phyloP scores from a whole-genome alignment of 352 stramenopile species.

The Pythium sukuiense region DNA sequence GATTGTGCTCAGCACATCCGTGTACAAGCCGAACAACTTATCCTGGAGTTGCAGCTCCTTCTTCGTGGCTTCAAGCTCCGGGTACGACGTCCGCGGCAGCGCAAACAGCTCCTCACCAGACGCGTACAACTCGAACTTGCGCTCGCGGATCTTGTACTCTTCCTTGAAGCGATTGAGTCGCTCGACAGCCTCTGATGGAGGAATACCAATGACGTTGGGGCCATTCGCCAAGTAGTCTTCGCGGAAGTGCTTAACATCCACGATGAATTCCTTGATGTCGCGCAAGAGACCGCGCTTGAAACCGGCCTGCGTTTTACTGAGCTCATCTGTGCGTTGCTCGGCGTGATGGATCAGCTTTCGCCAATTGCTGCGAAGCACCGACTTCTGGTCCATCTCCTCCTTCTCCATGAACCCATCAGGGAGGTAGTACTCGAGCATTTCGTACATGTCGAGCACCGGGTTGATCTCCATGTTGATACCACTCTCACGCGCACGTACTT shows the following conservation, averaged over 20 bases:
- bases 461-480: conserved; percentile 99
- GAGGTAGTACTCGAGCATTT: conserved; percentile 95
- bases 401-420: conserved; percentile 98
- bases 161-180: conserved; percentile 97
- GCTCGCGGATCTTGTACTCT: conserved; percentile 96
- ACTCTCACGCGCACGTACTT: conserved; percentile 96
- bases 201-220: conserved; percentile 97
- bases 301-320: conserved; percentile 93
- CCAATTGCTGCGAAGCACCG: conserved; percentile 96
- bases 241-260: conserved; percentile 95
- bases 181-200: conserved; percentile 95
- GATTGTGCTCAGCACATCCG: conserved; percentile 96
- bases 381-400: conserved; percentile 99
- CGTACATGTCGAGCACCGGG: conserved; percentile 98
- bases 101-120: conserved; percentile 97
- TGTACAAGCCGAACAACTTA: conserved; percentile 96
- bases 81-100: conserved; percentile 95
- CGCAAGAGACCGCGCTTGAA: conserved; percentile 96
- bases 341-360: conserved; percentile 96
- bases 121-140: conserved; percentile 97
- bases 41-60: conserved; percentile 96
- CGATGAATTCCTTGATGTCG: conserved; percentile 96
- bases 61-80: conserved; percentile 95
- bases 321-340: conserved; percentile 93
- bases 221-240: conserved; percentile 96